Evolutionary conservation across 805 yeast genomes (phyloP), one percentile per base, ranked within the genome.

Genomic region (Yarrowia deformans): DNA sequence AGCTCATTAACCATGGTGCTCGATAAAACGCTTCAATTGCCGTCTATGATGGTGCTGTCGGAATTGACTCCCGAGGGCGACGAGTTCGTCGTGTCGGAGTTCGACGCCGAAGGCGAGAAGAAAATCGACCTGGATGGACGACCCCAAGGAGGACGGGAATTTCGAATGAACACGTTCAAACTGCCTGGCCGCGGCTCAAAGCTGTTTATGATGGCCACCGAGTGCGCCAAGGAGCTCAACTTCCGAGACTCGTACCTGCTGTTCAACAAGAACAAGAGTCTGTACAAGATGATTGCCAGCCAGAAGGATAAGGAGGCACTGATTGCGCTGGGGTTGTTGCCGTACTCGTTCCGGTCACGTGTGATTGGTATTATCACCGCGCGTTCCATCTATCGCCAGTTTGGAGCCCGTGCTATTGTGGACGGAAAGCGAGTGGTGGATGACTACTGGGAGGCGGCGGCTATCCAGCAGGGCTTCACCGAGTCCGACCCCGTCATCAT

Each of bases 371-470:
- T 79, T 18, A 79, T 82, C 9, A 79, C 85, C 13, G 84, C 85
- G 2, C 79, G 81, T 55, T 79, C 84, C 1, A 79, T 84, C 55
- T 86, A 75, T 72, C 77, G 85, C 67, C 78, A 78, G 58, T 85
- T 84, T 75, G 89, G 89, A 43, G 84, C 88, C 0, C 76, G 84
- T 29, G 74, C 83, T 1, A 74, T 86, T 23, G 76, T 76, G 1
- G 74, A 77, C n/a, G 89, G 89, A 8, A 75, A 77, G 45, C 79
- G 88, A 69, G 79, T 85, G 4, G 70, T 75, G 2, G 89, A 86
- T 74, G 89, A 86, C 74, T 86, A 86, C 74, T 86, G 87, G 86
- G 88, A 85, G 71, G 78, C 77, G 3, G 72, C 77, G 3, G 82
- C 82, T 0, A 76, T 74, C 46, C 78, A 77, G 19, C 83, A 83